Percentiles rank a stretch among this genome's conserved stretches.
Conservation (phyloP, 2,329 filamentous ascomycete genomes). For the Trichoderma koningii region DNA sequence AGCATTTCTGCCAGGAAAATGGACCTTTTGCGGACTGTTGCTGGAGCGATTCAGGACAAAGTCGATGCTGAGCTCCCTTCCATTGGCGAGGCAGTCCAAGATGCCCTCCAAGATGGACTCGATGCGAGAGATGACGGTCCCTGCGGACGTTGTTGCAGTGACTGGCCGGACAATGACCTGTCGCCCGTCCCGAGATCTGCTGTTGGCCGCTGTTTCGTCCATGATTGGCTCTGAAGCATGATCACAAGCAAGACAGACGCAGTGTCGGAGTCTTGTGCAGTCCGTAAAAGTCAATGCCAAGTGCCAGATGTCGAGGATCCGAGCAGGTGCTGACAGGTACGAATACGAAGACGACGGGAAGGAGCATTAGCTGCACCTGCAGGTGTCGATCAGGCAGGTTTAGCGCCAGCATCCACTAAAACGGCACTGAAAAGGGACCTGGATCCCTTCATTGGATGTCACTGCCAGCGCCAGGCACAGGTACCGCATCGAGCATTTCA, state of each 20-base stretch:
- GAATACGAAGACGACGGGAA: conserved; percentile 11
- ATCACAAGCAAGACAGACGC: neutral
- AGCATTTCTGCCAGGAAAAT: conserved; percentile 52
- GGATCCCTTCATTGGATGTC: neutral
- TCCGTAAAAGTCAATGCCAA: neutral
- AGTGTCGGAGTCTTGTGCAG: conserved; percentile 12
- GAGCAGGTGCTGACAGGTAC: neutral
- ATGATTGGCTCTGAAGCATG: neutral
- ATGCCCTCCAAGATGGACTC: conserved; percentile 40
- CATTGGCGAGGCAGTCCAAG: conserved; percentile 34
- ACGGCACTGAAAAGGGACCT: no score
- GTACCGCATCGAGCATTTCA: neutral
- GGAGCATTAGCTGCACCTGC: neutral
- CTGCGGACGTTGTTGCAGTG: conserved; percentile 29
- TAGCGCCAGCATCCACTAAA: neutral
- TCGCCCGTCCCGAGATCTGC: neutral
- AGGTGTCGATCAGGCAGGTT: neutral
- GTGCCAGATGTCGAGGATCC: neutral
- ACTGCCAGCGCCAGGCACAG: conserved; percentile 6
- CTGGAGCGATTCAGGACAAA: conserved; percentile 33
- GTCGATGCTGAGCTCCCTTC: conserved; percentile 36
- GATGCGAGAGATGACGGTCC: conserved; percentile 40
- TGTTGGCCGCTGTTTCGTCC: neutral
- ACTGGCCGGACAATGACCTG: conserved; percentile 4
- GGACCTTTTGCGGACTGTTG: conserved; percentile 32